phyloP scores from a whole-genome alignment of 306 rosid species.

The Lathyrus aphaca region DNA sequence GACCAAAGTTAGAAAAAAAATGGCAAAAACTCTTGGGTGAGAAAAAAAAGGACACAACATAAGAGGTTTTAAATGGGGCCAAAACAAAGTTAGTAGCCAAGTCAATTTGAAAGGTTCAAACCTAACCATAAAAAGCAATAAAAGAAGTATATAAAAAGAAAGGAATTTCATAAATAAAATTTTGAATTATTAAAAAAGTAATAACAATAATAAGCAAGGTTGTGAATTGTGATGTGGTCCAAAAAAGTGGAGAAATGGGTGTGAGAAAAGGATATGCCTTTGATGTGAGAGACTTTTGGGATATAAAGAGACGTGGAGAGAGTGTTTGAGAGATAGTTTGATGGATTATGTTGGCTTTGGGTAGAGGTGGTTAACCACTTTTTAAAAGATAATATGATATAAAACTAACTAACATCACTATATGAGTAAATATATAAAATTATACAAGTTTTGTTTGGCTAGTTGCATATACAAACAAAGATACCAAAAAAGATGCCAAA shows the following conservation, averaged over 20 bases:
- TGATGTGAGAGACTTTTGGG: constrained; percentile 31
- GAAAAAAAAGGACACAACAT: constrained; percentile 2
- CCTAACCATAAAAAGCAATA: constrained; percentile 38
- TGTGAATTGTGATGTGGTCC: constrained; percentile 44
- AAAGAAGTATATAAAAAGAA: constrained; percentile 30
- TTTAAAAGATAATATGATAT: neutral
- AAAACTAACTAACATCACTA: neutral
- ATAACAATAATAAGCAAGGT: constrained; percentile 16
- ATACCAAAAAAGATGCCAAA: constrained; percentile 3
- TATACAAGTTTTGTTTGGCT: constrained; percentile 4
- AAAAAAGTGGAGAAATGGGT: constrained; percentile 36
- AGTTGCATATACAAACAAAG: neutral
- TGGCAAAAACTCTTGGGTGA: neutral
- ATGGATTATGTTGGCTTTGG: constrained; percentile 5
- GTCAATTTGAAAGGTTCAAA: constrained; percentile 48
- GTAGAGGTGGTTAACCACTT: constrained; percentile 33
- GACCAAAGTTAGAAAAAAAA: constrained; percentile 30
- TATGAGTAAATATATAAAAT: neutral
- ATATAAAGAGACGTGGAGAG: constrained; percentile 26
- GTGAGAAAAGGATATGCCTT: constrained; percentile 34
- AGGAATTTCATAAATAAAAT: constrained; percentile 7
- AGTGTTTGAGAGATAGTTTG: constrained; percentile 11
- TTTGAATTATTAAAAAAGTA: constrained; percentile 32
- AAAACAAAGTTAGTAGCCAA: constrained; percentile 21
- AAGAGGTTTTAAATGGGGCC: constrained; percentile 36